Conservation (phyloP, 2,329 filamentous ascomycete genomes). For the Fusarium proliferatum region DNA sequence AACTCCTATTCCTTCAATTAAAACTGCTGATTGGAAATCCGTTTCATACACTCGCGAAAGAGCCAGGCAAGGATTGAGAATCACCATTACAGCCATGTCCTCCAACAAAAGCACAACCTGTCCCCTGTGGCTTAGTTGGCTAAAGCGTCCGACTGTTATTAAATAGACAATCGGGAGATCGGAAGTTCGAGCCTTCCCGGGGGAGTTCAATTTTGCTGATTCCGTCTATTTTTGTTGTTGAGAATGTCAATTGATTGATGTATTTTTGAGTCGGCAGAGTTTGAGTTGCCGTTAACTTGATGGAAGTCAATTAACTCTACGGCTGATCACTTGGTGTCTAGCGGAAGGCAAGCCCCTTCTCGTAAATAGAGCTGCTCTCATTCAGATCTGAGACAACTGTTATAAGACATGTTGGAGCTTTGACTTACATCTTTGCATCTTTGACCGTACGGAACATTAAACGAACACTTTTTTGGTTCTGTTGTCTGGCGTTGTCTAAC, state of each 20-base stretch:
- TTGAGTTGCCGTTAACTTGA: not conserved
- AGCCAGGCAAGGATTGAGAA: not conserved
- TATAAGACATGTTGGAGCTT: not conserved
- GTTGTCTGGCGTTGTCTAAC: not conserved
- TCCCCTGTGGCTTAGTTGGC: constrained; percentile 44
- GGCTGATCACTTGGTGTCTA: too few species aligned
- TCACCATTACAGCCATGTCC: accelerated
- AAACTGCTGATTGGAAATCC: not conserved
- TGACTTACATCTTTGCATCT: not conserved
- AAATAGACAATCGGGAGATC: constrained; percentile 45
- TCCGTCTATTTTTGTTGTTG: not conserved
- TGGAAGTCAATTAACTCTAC: not conserved
- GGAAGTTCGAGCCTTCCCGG: constrained; percentile 47
- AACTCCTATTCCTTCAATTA: accelerated
- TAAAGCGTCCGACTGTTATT: constrained; percentile 44
- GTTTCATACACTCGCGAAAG: not conserved
- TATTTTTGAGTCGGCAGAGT: not conserved
- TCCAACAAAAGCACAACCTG: not conserved
- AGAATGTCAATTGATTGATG: not conserved
- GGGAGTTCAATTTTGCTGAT: constrained; percentile 32
- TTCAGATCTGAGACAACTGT: not conserved
- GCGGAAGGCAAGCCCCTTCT: too few species aligned
- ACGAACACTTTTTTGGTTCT: not conserved
- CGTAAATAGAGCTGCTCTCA: not conserved
- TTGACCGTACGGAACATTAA: not conserved